phyloP scores from a whole-genome alignment of 495 filamentous ascomycete species.

The Aspergillus incahuasiensis region DNA sequence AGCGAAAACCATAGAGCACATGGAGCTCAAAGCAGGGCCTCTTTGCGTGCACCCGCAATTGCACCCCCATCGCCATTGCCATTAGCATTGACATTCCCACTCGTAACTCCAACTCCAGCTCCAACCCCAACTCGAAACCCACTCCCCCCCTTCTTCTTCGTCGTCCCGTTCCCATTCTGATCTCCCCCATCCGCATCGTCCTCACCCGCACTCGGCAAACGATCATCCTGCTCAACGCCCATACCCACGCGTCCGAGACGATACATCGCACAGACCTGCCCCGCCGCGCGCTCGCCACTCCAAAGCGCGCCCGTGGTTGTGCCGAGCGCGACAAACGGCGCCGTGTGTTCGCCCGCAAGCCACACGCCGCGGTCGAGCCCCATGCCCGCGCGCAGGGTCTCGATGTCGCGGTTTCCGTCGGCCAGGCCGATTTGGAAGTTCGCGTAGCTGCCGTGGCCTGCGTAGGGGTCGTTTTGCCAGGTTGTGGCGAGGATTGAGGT shows the following conservation, averaged over 20 bases:
- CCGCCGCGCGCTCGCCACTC: slow-evolving; percentile 79
- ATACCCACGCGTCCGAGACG: slow-evolving; percentile 27
- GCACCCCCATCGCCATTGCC: no score
- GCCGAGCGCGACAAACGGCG: slow-evolving; percentile 58
- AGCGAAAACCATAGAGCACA: no score
- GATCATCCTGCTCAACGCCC: slow-evolving; percentile 30
- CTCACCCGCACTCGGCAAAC: slow-evolving; percentile 21
- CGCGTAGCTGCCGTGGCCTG: slow-evolving; percentile 83
- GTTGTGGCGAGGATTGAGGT: slow-evolving; percentile 60
- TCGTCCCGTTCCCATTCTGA: not conserved
- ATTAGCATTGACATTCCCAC: no score
- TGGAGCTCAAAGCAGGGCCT: no score
- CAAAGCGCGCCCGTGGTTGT: slow-evolving; percentile 52
- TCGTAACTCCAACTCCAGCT: not conserved
- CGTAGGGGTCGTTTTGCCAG: slow-evolving; percentile 78
- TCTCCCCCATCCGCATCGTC: not conserved
- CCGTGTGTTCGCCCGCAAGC: slow-evolving; percentile 93
- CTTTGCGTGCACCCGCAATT: no score
- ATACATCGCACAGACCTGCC: slow-evolving; percentile 49
- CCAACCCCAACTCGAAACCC: not conserved
- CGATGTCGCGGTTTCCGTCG: slow-evolving; percentile 65
- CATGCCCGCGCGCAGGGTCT: slow-evolving; percentile 61
- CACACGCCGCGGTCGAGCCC: slow-evolving; percentile 67
- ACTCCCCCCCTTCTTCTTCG: not conserved
- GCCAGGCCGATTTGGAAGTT: slow-evolving; percentile 81